These are phyloP conservation scores for Kluyveromyces aestuarii DNA, from an alignment of 805 yeast species.

Conservation along the genomic window DNA sequence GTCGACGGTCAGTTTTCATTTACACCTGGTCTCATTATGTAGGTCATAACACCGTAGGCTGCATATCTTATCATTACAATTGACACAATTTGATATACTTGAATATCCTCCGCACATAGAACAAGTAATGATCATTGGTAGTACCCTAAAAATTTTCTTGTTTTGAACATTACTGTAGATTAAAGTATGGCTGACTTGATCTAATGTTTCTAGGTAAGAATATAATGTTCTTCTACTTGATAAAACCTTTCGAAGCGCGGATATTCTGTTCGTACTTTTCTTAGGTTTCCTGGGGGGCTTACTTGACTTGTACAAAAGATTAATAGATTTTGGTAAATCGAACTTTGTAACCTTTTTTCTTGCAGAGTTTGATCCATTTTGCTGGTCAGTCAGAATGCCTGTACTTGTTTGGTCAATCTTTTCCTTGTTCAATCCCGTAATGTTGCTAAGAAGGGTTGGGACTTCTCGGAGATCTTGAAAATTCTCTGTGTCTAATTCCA, in stretches of 20 bases:
- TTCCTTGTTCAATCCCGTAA: slow-evolving; percentile 25
- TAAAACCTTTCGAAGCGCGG: slow-evolving; percentile 23
- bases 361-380: slow-evolving; percentile 10
- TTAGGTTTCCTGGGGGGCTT: slow-evolving; percentile 24
- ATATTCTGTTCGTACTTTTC: slow-evolving; percentile 25
- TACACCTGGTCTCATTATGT: slow-evolving; percentile 29
- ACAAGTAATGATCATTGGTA: slow-evolving; percentile 26
- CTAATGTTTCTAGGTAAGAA: slow-evolving; percentile 26
- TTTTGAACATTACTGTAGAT: slow-evolving; percentile 25
- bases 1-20: slow-evolving; percentile 1
- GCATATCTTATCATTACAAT: slow-evolving; percentile 26
- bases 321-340: slow-evolving; percentile 23
- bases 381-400: slow-evolving; percentile 4
- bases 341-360: slow-evolving; percentile 19
- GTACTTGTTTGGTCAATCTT: slow-evolving; percentile 19
- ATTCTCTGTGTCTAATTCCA: slow-evolving; percentile 29
- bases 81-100: slow-evolving; percentile 26
- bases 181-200: slow-evolving; percentile 22
- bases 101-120: slow-evolving; percentile 28
- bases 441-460: slow-evolving; percentile 21
- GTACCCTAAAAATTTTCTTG: slow-evolving; percentile 26
- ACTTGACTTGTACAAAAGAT: slow-evolving; percentile 26
- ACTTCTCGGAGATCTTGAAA: slow-evolving; percentile 20
- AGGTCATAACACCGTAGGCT: slow-evolving; percentile 24
- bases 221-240: slow-evolving; percentile 23